A percentile compares a stretch with the other conserved stretches of the same genome.
phyloP scores from a whole-genome alignment of 768 basidiomycete species.

The Paxillus involutus region DNA sequence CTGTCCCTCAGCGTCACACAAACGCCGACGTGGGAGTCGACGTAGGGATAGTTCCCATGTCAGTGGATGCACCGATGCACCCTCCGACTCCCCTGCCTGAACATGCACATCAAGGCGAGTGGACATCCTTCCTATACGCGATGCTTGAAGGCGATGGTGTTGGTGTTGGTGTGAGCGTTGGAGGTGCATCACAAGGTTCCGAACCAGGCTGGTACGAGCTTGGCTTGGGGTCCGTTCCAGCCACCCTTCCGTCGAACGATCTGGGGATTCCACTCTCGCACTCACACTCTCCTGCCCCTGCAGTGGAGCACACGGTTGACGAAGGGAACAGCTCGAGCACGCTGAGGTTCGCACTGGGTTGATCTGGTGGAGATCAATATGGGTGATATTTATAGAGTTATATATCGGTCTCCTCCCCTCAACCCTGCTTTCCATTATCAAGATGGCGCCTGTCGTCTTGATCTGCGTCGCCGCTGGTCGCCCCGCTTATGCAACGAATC shows the following conservation, averaged over 20 bases:
- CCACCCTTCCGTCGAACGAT: constrained; percentile 3
- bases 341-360: constrained; percentile 30
- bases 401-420: constrained; percentile 11
- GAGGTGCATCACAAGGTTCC: background rate
- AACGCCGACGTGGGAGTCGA: constrained; percentile 4
- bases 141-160: constrained; percentile 33
- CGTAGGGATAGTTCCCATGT: constrained; percentile 20
- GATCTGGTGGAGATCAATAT: background rate
- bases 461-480: constrained; percentile 8
- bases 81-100: background rate
- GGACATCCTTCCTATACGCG: constrained; percentile 34
- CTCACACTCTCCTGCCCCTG: background rate
- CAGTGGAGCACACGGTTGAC: constrained; percentile 16
- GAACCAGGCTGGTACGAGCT: constrained; percentile 31
- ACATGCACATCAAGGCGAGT: constrained; percentile 23
- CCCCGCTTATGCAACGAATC: constrained; percentile 12
- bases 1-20: constrained; percentile 19
- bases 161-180: constrained; percentile 9
- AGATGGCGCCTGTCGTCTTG: background rate
- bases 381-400: constrained; percentile 28
- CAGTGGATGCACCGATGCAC: constrained; percentile 15
- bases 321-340: constrained; percentile 30
- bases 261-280: constrained; percentile 15
- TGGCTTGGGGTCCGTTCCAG: constrained; percentile 18
- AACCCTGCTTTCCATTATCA: background rate